A percentile compares a stretch with the other conserved stretches of the same genome.
Evolutionary conservation across 2,329 filamentous ascomycete genomes (phyloP).

Genomic region (Fusarium neocosmosporiellum): DNA sequence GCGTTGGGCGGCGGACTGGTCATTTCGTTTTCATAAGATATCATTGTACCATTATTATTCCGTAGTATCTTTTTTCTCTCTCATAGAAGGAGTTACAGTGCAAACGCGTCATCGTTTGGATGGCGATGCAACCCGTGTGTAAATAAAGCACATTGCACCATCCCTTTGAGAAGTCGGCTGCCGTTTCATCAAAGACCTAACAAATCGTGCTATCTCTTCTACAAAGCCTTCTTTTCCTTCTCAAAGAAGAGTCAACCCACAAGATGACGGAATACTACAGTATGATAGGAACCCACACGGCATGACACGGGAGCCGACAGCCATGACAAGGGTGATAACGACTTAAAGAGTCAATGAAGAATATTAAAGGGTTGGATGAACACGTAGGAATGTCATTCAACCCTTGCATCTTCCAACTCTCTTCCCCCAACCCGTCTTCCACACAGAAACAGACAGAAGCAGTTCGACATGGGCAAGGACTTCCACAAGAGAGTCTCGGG

Average conservation of each 20-base stretch:
- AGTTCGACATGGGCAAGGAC: neutral
- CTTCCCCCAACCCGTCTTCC: neutral
- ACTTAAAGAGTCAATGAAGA: neutral
- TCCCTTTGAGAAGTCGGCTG: neutral
- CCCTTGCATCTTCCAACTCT: neutral
- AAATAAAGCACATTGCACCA: neutral
- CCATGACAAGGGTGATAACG: fast-evolving
- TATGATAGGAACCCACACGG: neutral
- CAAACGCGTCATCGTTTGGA: neutral
- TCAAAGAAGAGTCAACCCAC: neutral
- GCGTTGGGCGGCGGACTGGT: neutral
- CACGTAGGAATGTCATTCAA: neutral
- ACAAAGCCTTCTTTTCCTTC: neutral
- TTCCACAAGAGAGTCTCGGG: neutral
- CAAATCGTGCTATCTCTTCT: neutral
- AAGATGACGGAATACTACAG: neutral
- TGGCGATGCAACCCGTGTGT: neutral
- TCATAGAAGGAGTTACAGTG: neutral
- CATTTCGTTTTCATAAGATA: neutral
- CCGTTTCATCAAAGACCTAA: neutral
- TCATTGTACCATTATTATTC: neutral
- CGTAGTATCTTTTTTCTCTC: neutral
- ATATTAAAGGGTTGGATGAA: neutral
- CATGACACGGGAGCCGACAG: neutral
- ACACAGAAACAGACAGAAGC: neutral